Evolutionary conservation across 164 flowering plant species (phyloP), one percentile per base, ranked within the genome.

Genomic region (Tinospora cordifolia): DNA sequence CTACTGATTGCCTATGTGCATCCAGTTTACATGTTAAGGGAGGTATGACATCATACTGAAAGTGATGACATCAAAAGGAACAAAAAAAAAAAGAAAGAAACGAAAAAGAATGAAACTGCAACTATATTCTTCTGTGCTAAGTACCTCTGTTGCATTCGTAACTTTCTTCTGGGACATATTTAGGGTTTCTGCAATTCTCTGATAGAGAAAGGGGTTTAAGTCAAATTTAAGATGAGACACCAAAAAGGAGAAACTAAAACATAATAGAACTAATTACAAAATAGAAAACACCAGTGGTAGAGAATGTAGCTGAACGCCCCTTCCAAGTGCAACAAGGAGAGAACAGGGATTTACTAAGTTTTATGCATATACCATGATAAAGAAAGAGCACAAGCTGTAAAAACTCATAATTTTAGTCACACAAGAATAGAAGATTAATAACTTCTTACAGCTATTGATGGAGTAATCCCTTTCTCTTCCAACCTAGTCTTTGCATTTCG

Each of bases 81-180:
- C 6, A 30, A 30, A 30, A 30, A 30, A 6, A 54, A n/a, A 17
- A 46, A 15, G 21, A 66, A 40, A 8, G n/a, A 21, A 19, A 9
- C 22, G 2, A 9, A 44, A 5, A 44, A 1, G 13, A 7, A 44
- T 9, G 36, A 30, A 30, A 30, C 36, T 30, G 4, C 36, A 30
- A 30, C 36, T 30, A 30, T 30, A 30, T 1, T 30, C 36, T 30
- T 30, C 36, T 30, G 36, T 30, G 36, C 36, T 44, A 41, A 62
- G 60, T 83, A 94, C 99, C 97, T 92, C 92, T 0, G 91, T 92
- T 22, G 99, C 99, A 82, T 94, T 94, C 75, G 77, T 83, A 57
- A 94, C 86, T 87, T 94, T 94, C 82, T 84, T 88, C 63, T 84
- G 75, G 27, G 99, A 89, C 88, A 94, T 89, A 73, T 94, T 94